These are phyloP conservation scores for Podospora pseudocomata DNA, from an alignment of 495 filamentous ascomycete species.

Conservation along the genomic window DNA sequence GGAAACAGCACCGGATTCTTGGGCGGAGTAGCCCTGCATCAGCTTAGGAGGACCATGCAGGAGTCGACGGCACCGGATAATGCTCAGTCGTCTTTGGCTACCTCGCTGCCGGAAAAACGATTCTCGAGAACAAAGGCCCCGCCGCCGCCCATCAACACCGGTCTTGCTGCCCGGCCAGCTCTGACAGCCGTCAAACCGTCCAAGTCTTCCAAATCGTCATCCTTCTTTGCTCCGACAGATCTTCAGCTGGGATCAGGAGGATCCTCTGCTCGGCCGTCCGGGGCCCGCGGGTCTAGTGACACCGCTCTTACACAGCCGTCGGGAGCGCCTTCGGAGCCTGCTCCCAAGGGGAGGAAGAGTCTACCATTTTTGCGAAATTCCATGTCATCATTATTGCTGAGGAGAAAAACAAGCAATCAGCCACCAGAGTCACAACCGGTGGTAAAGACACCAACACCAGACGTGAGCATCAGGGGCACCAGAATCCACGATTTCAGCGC, in stretches of 20 bases:
- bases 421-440: slow-evolving; percentile 43
- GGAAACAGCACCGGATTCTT: slow-evolving; percentile 35
- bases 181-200: slow-evolving; percentile 25
- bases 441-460: slow-evolving; percentile 50
- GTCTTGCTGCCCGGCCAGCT: slow-evolving; percentile 20
- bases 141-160: slow-evolving; percentile 33
- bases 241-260: slow-evolving; percentile 29
- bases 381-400: slow-evolving; percentile 43
- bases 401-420: slow-evolving; percentile 43
- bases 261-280: not conserved
- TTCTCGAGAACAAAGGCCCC: slow-evolving; percentile 28
- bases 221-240: slow-evolving; percentile 40
- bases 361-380: slow-evolving; percentile 49
- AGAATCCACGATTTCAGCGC: slow-evolving; percentile 89
- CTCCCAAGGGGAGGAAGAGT: slow-evolving; percentile 51
- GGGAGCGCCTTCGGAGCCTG: slow-evolving; percentile 50
- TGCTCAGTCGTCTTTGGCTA: slow-evolving; percentile 23
- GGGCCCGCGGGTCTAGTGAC: slow-evolving; percentile 31
- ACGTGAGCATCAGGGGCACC: slow-evolving; percentile 80
- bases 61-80: slow-evolving; percentile 8
- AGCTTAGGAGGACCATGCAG: slow-evolving; percentile 33
- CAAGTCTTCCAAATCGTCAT: slow-evolving; percentile 35
- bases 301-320: slow-evolving; percentile 56
- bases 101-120: slow-evolving; percentile 23
- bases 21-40: slow-evolving; percentile 40